Evolutionary conservation across 1,284 basidiomycete genomes (phyloP).

Genomic region (Ustilago vetiveriae): DNA sequence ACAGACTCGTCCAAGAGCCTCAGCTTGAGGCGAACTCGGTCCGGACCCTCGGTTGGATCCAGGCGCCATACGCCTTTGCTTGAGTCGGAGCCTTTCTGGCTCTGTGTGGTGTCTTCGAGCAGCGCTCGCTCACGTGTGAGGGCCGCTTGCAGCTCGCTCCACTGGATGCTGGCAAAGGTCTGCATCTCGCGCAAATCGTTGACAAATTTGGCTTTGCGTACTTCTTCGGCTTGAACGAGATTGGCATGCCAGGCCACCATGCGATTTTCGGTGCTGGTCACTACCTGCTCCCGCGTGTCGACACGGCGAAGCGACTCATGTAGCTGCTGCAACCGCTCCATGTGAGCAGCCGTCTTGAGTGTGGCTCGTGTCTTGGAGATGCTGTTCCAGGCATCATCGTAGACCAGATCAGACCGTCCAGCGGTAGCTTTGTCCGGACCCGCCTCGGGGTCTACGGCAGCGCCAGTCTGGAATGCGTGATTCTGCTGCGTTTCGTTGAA

Average conservation of each 20-base stretch:
- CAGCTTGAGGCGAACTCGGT: slow-evolving; percentile 60
- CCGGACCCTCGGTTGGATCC: slow-evolving; percentile 65
- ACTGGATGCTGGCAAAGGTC: slow-evolving; percentile 42
- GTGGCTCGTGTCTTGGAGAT: slow-evolving; percentile 48
- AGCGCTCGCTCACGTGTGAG: slow-evolving; percentile 46
- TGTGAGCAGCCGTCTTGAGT: slow-evolving; percentile 48
- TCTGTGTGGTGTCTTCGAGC: slow-evolving; percentile 6
- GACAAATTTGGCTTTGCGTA: slow-evolving; percentile 40
- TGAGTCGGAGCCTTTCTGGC: not conserved
- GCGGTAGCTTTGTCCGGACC: not conserved
- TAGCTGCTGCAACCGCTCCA: slow-evolving; percentile 52
- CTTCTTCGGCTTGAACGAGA: slow-evolving; percentile 41
- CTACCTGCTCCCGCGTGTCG: slow-evolving; percentile 43
- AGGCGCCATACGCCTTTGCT: slow-evolving; percentile 48
- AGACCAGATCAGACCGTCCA: not conserved
- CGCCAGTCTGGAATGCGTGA: not conserved
- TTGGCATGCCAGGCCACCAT: slow-evolving; percentile 54
- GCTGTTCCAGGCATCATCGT: slow-evolving; percentile 38
- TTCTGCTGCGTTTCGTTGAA: slow-evolving; percentile 29
- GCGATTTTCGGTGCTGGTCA: slow-evolving; percentile 42
- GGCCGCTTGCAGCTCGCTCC: slow-evolving; percentile 37
- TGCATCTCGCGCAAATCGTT: slow-evolving; percentile 57
- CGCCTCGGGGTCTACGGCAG: not conserved
- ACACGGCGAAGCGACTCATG: slow-evolving; percentile 37
- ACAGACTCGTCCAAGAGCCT: slow-evolving; percentile 37